Conservation (phyloP, 768 basidiomycete genomes). For the Kondoa subrosea region DNA sequence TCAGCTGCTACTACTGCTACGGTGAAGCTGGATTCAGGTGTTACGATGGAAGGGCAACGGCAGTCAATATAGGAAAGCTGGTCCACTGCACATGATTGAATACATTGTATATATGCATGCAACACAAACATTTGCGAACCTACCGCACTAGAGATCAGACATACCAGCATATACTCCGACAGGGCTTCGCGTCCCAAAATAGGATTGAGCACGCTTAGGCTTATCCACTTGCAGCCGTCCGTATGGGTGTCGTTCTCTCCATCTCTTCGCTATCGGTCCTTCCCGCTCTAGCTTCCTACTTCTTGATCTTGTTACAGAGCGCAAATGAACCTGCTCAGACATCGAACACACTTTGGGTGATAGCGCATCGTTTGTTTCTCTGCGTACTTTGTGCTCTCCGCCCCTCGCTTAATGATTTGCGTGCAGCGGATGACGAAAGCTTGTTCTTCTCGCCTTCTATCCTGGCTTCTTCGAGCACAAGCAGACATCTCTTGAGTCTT, state of each 20-base stretch:
- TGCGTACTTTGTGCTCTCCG: not conserved
- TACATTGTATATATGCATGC: too few relatives aligned
- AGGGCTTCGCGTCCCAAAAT: too few relatives aligned
- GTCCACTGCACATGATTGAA: too few relatives aligned
- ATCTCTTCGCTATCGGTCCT: not conserved
- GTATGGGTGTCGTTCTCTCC: not conserved
- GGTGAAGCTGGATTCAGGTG: too few relatives aligned
- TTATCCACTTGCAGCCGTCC: not conserved
- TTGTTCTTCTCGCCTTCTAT: slow-evolving; percentile 28
- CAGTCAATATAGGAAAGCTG: too few relatives aligned
- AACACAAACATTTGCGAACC: too few relatives aligned
- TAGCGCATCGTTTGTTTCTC: slow-evolving; percentile 24
- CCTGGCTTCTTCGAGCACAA: not conserved
- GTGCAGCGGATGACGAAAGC: slow-evolving; percentile 28
- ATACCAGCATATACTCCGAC: too few relatives aligned
- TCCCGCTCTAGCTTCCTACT: not conserved
- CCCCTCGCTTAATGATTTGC: not conserved
- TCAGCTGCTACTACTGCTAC: not conserved
- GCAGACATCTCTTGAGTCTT: slow-evolving; percentile 19
- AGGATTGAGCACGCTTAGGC: not conserved
- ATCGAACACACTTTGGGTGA: slow-evolving; percentile 24
- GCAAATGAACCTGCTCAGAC: not conserved
- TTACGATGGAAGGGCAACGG: too few relatives aligned
- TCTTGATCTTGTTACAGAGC: not conserved
- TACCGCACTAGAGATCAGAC: too few relatives aligned